phyloP scores from a whole-genome alignment of 1,284 basidiomycete genomes.

The Hemileia vastatrix region DNA sequence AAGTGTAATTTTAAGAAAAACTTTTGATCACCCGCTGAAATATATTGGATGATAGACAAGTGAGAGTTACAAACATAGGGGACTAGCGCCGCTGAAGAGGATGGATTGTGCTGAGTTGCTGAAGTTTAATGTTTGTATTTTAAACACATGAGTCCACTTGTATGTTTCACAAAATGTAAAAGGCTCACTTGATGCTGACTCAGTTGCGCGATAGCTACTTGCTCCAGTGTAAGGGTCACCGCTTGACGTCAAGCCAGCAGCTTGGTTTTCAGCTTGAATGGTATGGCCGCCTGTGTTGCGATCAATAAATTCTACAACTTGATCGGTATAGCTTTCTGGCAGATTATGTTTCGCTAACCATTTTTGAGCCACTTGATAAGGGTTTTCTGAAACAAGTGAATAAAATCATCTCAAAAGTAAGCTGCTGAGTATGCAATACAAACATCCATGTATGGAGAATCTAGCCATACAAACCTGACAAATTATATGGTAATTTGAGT shows the following conservation, averaged over 20 bases:
- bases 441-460: not conserved
- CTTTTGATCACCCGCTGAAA: not conserved
- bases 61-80: no score
- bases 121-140: not conserved
- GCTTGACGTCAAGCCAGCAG: not conserved
- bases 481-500: conserved; percentile 88
- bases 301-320: conserved; percentile 89
- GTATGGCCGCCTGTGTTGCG: conserved; percentile 65
- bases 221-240: conserved; percentile 20
- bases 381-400: conserved; percentile 60
- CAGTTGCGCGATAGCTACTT: conserved; percentile 10
- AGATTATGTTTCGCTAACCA: conserved; percentile 81
- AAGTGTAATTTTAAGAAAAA: not conserved
- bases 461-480: conserved; percentile 54
- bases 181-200: not conserved
- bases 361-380: conserved; percentile 75
- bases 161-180: no score
- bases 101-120: not conserved
- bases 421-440: not conserved
- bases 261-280: no score
- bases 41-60: not conserved
- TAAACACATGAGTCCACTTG: conserved; percentile 1
- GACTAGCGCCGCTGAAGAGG: not conserved
- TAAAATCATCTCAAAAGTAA: conserved; percentile 19
- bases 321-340: conserved; percentile 69